phyloP scores from a whole-genome alignment of 805 yeast species.

The Komagataella kurtzmanii region DNA sequence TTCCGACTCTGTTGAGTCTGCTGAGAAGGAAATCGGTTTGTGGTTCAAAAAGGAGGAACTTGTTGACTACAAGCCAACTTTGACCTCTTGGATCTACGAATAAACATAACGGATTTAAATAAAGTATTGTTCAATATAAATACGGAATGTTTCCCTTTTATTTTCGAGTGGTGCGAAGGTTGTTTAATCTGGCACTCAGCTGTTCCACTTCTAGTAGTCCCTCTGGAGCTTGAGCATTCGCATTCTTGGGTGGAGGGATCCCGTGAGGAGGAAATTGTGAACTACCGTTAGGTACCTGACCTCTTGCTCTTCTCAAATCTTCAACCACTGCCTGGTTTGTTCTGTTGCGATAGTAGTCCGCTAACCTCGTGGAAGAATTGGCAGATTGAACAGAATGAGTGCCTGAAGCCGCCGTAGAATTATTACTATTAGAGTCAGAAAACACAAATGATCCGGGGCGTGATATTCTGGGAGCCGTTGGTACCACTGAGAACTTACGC shows the following conservation, averaged over 20 bases:
- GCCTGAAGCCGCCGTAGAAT: background rate
- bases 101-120: conserved; percentile 21
- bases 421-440: background rate
- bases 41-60: conserved; percentile 99
- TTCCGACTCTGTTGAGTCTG: conserved; percentile 97
- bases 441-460: background rate
- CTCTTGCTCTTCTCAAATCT: background rate
- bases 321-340: background rate
- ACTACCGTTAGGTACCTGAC: background rate
- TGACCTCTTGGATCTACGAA: conserved; percentile 89
- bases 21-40: conserved; percentile 86
- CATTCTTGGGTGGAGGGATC: background rate
- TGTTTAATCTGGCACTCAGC: background rate
- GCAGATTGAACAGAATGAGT: background rate
- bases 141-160: background rate
- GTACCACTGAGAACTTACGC: conserved; percentile 60
- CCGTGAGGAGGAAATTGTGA: background rate
- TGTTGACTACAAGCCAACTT: conserved; percentile 79
- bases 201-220: background rate
- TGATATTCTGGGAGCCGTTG: conserved; percentile 46
- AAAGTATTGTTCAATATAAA: background rate
- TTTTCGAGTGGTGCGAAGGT: background rate
- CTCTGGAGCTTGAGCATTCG: background rate
- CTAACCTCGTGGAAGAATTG: background rate
- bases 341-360: background rate